phyloP scores from a whole-genome alignment of 176 grass and related monocot species.

The Hordeum marinum region DNA sequence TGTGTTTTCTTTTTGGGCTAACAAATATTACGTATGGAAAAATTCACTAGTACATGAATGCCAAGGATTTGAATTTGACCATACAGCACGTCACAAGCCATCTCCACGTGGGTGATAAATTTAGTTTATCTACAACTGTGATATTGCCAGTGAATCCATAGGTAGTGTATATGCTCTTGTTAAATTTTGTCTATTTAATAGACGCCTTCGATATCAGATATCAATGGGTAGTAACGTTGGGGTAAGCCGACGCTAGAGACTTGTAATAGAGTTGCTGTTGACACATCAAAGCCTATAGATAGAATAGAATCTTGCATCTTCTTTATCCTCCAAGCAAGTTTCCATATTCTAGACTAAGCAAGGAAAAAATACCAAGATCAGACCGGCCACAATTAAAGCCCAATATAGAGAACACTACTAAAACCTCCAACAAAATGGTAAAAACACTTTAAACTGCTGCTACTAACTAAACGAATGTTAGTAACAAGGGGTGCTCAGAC shows the following conservation, averaged over 20 bases:
- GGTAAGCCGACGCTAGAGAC: too few species aligned
- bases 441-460: neutral
- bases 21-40: neutral
- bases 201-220: too few species aligned
- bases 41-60: constrained; percentile 25
- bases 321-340: too few species aligned
- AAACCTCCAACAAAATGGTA: neutral
- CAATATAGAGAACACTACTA: neutral
- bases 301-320: neutral
- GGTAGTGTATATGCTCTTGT: neutral
- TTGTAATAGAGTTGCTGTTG: too few species aligned
- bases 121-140: neutral
- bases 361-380: neutral
- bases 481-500: neutral
- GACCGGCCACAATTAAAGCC: neutral
- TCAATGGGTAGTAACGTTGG: too few species aligned
- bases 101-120: constrained; percentile 27
- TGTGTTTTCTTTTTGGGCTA: neutral
- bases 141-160: neutral
- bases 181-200: neutral
- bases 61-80: constrained; percentile 17
- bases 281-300: constrained; percentile 5
- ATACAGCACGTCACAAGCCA: constrained; percentile 9
- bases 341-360: neutral
- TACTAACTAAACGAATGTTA: neutral